These are phyloP conservation scores for Aquanectria penicillioides DNA, from an alignment of 2,329 filamentous ascomycete species.

Conservation along the genomic window DNA sequence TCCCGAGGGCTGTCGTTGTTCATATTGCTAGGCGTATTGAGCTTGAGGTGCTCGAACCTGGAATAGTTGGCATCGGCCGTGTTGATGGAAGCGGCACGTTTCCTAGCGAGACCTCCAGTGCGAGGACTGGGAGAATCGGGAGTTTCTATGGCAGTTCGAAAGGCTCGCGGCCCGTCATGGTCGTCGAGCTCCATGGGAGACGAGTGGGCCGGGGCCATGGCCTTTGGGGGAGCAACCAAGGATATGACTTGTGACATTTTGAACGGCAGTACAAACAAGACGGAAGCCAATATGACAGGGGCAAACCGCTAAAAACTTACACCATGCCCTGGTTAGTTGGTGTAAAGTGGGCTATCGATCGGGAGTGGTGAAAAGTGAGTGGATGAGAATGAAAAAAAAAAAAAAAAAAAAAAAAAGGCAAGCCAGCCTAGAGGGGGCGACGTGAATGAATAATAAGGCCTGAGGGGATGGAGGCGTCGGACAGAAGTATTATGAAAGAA, in stretches of 20 bases:
- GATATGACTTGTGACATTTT: constrained; percentile 45
- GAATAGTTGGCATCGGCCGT: constrained; percentile 55
- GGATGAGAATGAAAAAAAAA: background rate
- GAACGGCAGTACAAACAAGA: constrained; percentile 31
- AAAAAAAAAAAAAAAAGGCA: constrained; percentile 4
- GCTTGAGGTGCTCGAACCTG: constrained; percentile 43
- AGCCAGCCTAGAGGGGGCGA: background rate
- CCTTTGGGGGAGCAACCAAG: constrained; percentile 38
- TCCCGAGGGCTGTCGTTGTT: constrained; percentile 50
- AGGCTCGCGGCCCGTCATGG: constrained; percentile 32
- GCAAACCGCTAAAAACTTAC: constrained; percentile 13
- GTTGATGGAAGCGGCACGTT: constrained; percentile 58
- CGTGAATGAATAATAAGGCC: background rate
- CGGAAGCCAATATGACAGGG: constrained; percentile 17
- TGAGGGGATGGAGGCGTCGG: background rate
- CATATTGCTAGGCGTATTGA: constrained; percentile 42
- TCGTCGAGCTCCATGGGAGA: constrained; percentile 37
- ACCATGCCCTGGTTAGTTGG: constrained; percentile 16
- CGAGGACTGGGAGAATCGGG: constrained; percentile 41
- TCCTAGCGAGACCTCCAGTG: constrained; percentile 44
- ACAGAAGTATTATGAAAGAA: constrained; percentile 12
- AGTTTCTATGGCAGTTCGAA: constrained; percentile 32
- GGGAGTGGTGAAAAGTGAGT: background rate
- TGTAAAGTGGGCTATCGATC: constrained; percentile 14
- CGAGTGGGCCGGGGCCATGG: constrained; percentile 38